Conservation (phyloP, 495 filamentous ascomycete genomes). For the Hypoxylon fuscum region DNA sequence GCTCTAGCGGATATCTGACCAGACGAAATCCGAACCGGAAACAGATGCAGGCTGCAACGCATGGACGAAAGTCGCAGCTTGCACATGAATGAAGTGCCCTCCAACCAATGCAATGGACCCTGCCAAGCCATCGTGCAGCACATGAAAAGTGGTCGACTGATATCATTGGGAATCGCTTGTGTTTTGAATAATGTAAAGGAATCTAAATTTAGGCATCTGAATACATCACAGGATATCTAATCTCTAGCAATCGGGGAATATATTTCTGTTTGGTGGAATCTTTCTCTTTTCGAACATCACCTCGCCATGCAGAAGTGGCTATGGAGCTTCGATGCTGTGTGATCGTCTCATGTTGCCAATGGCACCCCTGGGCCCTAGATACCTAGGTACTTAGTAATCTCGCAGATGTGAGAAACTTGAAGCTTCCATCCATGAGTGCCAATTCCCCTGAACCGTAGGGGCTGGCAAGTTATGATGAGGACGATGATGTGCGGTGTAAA, state of each 20-base stretch:
- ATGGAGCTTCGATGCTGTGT: conserved; percentile 28
- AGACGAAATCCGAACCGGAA: conserved; percentile 13
- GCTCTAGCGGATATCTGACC: conserved; percentile 15
- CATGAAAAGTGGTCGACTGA: neutral
- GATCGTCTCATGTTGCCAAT: conserved; percentile 22
- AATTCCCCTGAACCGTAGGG: neutral
- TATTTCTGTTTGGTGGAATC: neutral
- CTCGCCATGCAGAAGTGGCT: conserved; percentile 20
- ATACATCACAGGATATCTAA: neutral
- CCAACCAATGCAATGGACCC: conserved; percentile 18
- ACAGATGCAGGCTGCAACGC: conserved; percentile 8
- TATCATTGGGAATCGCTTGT: no score
- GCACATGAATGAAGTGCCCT: conserved; percentile 10
- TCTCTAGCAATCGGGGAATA: neutral
- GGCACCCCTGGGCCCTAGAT: neutral
- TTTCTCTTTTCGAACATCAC: conserved; percentile 2
- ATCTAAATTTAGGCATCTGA: neutral
- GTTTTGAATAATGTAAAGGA: neutral
- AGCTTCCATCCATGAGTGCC: no score
- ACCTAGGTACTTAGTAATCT: neutral
- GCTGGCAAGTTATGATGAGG: neutral
- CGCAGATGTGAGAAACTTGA: no score
- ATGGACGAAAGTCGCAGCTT: conserved; percentile 10
- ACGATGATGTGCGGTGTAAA: neutral
- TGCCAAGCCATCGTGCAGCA: conserved; percentile 15